Evolutionary conservation across 73 alveolate genomes (phyloP), one percentile per base, ranked within the genome.

Genomic region (Blepharisma japonicum): DNA sequence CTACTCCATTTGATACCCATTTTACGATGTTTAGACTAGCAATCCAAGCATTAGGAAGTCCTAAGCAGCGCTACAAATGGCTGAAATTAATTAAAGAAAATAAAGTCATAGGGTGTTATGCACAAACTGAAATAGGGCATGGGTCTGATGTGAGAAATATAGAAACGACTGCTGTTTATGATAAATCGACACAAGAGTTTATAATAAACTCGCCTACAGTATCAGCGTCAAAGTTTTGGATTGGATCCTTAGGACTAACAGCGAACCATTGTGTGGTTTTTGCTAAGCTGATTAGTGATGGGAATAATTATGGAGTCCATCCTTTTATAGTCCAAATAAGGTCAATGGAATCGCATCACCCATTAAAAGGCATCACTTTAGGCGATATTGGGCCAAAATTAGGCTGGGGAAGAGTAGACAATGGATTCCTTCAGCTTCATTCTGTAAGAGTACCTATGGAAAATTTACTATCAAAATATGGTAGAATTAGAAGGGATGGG

Each of bases 321-420:
- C 87, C 94, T 6, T 90, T 92, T 86, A 72, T 94, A 79, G 97
- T 92, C n/a, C 87, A 83, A 77, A 92, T 89, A 47, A 78, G 99
- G 68, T 32, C 42, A 32, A 95, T 87, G 76, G 80, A 87, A 25
- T 87, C 94, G 18, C 90, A 82, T 67, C 53, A 78, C 61, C 93
- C 92, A 7, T 55, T 92, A 9, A 82, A 88, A 6, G 98, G 98
- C 3, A 84, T 94, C 45, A 72, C 47, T 11, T 87, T 83, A 21
- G 99, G 99, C 53, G 98, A 90, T 54, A 94, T 94, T 51, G 99
- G 99, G 53, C 97, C 97, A 7, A 94, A 94, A 84, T 78, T 79
- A 27, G 98, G 97, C 42, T 88, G 77, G 66, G 80, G 81, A 47
- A 77, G 89, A 77, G 86, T 92, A 76, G 99, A 94, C 76, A 94